Base-by-base conservation (phyloP, 1,284 basidiomycete species). In the Hypsizygus ulmarius region DNA sequence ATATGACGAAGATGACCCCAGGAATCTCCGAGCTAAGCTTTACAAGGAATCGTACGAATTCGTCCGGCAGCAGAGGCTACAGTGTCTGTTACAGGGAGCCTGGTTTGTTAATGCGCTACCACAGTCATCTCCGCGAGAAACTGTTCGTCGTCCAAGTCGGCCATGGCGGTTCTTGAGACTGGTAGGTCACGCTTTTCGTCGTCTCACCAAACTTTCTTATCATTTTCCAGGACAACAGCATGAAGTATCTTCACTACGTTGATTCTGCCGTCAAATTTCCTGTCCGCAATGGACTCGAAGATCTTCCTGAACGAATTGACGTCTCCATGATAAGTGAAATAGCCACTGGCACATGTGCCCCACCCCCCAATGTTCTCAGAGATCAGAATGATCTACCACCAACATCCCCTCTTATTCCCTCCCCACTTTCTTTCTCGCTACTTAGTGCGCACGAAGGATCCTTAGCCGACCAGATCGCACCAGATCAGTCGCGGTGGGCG, bases 11-110 rank as follows among this genome's bases (percentile, higher is more conserved):
- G 28, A 50, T 39, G 42, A 40, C 14, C 56, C n/a, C 56, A 92
- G 90, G 47, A 93, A 91, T 64, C 70, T 98, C 46, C 82, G 92
- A 33, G 87, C 86, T 21, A 90, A 91, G 59, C 75, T 97, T 32
- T 90, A 91, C 70, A 89, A 85, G 58, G 95, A 97, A 63, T 94
- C 92, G 11, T 93, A 85, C 60, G 93, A 96, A 60, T 96, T 97
- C 60, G 87, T 98, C 21, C 78, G 88, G 25, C 87, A 92, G 63
- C 95, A 98, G 68, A 78, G 95, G 38, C 86, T 94, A 58, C 87
- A 91, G 55, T 94, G 91, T 62, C 65, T 96, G 35, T 69, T 92
- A 40, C 87, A 92, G 61, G 92, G 92, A n/a, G 88, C 91, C 29
- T 95, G 92, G 92, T 94, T 95, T 66, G 78, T 88, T 54, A 90